A percentile compares a stretch with the other conserved stretches of the same genome.
These are phyloP conservation scores for Ogataea thermomethanolica DNA, from an alignment of 805 yeast genomes.

Conservation along the genomic window DNA sequence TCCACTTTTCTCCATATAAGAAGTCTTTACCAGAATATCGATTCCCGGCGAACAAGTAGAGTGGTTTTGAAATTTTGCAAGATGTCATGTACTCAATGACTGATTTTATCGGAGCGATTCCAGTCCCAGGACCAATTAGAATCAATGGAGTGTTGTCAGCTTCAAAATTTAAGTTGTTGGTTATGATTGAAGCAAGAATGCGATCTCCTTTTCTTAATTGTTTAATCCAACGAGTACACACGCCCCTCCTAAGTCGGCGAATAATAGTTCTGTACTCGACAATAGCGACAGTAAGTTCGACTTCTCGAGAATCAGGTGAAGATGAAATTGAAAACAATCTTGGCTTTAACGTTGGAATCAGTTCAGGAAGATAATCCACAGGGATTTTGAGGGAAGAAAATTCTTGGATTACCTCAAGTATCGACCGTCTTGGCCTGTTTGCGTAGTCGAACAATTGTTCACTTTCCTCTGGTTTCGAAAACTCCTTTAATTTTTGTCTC, in stretches of 20 bases:
- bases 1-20: slow-evolving; percentile 58
- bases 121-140: slow-evolving; percentile 92
- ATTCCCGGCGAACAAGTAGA: slow-evolving; percentile 72
- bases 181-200: slow-evolving; percentile 50
- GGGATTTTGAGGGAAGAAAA: slow-evolving; percentile 78
- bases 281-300: slow-evolving; percentile 76
- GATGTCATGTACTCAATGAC: slow-evolving; percentile 44
- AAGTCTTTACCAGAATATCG: slow-evolving; percentile 64
- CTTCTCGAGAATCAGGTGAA: slow-evolving; percentile 33
- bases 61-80: slow-evolving; percentile 24
- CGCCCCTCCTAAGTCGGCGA: slow-evolving; percentile 70
- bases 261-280: slow-evolving; percentile 85
- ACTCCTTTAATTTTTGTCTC: slow-evolving; percentile 69
- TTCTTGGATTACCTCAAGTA: slow-evolving; percentile 79
- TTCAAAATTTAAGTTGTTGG: slow-evolving; percentile 40
- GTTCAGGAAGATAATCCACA: slow-evolving; percentile 66
- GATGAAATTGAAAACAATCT: slow-evolving; percentile 86
- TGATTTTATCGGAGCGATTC: slow-evolving; percentile 88
- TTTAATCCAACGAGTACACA: slow-evolving; percentile 77
- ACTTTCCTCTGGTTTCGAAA: slow-evolving; percentile 64
- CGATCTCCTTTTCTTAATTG: slow-evolving; percentile 44
- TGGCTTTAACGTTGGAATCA: slow-evolving; percentile 76
- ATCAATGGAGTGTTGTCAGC: slow-evolving; percentile 45
- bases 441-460: slow-evolving; percentile 88
- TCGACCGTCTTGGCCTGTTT: slow-evolving; percentile 87